Evolutionary conservation across 2,329 filamentous ascomycete genomes (phyloP).

Genomic region (Trichoderma asperellum): DNA sequence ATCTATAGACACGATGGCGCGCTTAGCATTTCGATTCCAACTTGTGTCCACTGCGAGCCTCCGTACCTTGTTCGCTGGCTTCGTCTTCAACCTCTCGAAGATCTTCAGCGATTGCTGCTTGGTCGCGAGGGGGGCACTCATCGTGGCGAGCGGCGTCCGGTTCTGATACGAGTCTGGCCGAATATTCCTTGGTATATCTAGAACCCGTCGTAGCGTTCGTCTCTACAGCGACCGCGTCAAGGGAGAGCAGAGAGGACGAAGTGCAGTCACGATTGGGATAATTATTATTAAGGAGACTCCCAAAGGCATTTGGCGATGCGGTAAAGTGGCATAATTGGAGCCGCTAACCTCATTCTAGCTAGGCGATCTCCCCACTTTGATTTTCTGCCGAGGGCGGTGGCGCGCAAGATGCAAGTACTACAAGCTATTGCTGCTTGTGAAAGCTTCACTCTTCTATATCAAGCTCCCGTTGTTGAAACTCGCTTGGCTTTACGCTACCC

Average conservation of each 20-base stretch:
- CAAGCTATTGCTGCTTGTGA: neutral
- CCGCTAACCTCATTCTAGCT: slow-evolving; percentile 43
- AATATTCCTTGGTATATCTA: neutral
- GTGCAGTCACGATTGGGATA: slow-evolving; percentile 19
- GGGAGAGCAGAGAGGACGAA: neutral
- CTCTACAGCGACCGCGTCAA: slow-evolving; percentile 21
- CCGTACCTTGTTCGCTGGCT: slow-evolving; percentile 89
- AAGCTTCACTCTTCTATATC: neutral
- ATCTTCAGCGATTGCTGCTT: slow-evolving; percentile 97
- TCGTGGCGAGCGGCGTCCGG: slow-evolving; percentile 46
- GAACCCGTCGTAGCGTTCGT: neutral
- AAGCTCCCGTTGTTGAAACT: neutral
- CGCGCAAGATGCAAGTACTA: slow-evolving; percentile 18
- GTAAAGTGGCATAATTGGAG: slow-evolving; percentile 50
- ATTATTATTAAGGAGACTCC: slow-evolving; percentile 46
- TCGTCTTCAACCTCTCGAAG: slow-evolving; percentile 95
- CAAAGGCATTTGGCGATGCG: slow-evolving; percentile 35
- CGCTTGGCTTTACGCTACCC: slow-evolving; percentile 10
- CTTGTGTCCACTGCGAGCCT: neutral
- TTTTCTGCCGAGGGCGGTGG: slow-evolving; percentile 47
- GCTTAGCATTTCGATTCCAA: neutral
- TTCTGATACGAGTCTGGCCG: neutral
- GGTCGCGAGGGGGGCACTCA: slow-evolving; percentile 72
- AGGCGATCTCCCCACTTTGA: slow-evolving; percentile 35
- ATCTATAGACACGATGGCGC: slow-evolving; percentile 57